A percentile compares a stretch with the other conserved stretches of the same genome.
Evolutionary conservation across 2,329 filamentous ascomycete species (phyloP).

Genomic region (Botrytis squamosa): DNA sequence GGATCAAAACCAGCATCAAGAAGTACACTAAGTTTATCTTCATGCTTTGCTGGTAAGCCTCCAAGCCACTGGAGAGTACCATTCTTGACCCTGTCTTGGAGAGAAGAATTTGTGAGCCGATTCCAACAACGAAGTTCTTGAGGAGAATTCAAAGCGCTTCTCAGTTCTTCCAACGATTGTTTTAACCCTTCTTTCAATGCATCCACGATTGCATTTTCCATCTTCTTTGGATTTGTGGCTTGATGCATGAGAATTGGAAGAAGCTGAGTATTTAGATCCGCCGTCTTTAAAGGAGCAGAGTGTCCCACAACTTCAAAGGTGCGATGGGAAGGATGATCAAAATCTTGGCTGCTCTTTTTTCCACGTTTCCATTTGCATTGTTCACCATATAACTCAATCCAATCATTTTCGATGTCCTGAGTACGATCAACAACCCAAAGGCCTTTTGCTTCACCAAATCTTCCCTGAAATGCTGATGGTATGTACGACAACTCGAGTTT

Average conservation of each 20-base stretch:
- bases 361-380: slow-evolving; percentile 67
- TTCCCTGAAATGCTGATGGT: slow-evolving; percentile 66
- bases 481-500: slow-evolving; percentile 51
- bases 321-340: slow-evolving; percentile 48
- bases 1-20: slow-evolving; percentile 61
- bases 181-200: slow-evolving; percentile 52
- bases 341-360: slow-evolving; percentile 42
- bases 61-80: slow-evolving; percentile 30
- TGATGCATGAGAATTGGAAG: slow-evolving; percentile 65
- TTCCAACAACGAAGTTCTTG: slow-evolving; percentile 55
- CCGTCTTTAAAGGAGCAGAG: slow-evolving; percentile 49
- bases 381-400: slow-evolving; percentile 66
- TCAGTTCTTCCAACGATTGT: slow-evolving; percentile 52
- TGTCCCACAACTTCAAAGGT: slow-evolving; percentile 63
- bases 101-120: slow-evolving; percentile 45
- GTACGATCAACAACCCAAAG: slow-evolving; percentile 65
- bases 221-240: slow-evolving; percentile 46
- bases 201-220: slow-evolving; percentile 50
- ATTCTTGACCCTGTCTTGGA: slow-evolving; percentile 39
- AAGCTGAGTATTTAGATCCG: slow-evolving; percentile 65
- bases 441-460: slow-evolving; percentile 72
- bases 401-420: slow-evolving; percentile 49
- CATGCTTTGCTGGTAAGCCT: slow-evolving; percentile 33
- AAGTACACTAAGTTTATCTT: slow-evolving; percentile 55
- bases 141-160: slow-evolving; percentile 51